Conservation (phyloP, 2,329 filamentous ascomycete species). For the Plenodomus tracheiphilus region DNA sequence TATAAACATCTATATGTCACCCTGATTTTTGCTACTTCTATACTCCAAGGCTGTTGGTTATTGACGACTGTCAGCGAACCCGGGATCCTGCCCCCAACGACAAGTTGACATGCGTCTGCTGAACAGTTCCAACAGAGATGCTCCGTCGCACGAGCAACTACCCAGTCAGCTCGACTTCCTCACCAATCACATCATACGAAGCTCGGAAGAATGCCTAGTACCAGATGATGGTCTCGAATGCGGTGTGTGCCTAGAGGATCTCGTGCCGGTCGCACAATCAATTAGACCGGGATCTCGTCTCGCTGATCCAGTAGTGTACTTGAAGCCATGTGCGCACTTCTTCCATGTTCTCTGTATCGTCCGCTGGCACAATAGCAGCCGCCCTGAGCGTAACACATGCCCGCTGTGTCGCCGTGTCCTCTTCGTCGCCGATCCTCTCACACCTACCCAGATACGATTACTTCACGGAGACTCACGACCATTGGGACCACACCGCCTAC, state of each 20-base stretch:
- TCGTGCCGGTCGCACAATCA: background rate
- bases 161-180: too few relatives aligned
- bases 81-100: too few relatives aligned
- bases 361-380: background rate
- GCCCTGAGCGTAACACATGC: conserved; percentile 4
- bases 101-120: too few relatives aligned
- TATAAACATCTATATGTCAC: too few relatives aligned
- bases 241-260: background rate
- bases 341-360: background rate
- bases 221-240: background rate
- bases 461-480: background rate
- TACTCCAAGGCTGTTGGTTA: too few relatives aligned
- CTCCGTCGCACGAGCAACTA: too few relatives aligned
- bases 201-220: too few relatives aligned
- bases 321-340: background rate
- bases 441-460: background rate
- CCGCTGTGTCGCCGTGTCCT: conserved; percentile 3
- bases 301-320: background rate
- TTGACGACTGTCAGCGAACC: too few relatives aligned
- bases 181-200: too few relatives aligned
- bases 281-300: too few relatives aligned
- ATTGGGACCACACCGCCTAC: background rate
- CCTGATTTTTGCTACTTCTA: too few relatives aligned
- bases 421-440: conserved; percentile 2
- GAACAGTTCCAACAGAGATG: too few relatives aligned